phyloP scores from a whole-genome alignment of 2,329 filamentous ascomycete genomes.

The Xylariaceae sp. region DNA sequence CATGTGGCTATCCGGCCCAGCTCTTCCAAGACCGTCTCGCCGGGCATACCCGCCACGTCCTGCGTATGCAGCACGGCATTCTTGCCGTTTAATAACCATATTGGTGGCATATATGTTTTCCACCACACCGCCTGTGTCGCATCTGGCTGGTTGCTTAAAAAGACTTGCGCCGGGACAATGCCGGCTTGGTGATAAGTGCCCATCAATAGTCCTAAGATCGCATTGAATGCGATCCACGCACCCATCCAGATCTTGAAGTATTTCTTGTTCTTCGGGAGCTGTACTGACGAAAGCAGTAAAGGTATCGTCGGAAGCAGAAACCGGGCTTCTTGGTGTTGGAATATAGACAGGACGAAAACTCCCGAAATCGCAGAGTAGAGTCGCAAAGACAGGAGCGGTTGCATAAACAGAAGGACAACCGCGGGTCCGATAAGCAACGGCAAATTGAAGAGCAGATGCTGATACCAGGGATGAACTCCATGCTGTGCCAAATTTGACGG shows the following conservation, averaged over 20 bases:
- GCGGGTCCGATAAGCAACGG: constrained; percentile 72
- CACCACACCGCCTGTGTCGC: constrained; percentile 74
- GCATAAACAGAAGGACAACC: constrained; percentile 56
- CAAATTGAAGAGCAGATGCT: constrained; percentile 70
- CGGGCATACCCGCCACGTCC: constrained; percentile 72
- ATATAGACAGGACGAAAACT: constrained; percentile 66
- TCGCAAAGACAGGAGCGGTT: constrained; percentile 57
- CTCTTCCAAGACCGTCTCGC: constrained; percentile 57
- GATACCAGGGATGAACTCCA: constrained; percentile 76
- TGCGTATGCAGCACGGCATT: constrained; percentile 68
- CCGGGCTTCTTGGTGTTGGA: constrained; percentile 77
- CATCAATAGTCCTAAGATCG: constrained; percentile 67
- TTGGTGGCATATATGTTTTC: constrained; percentile 81
- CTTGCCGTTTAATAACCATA: constrained; percentile 76
- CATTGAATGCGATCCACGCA: constrained; percentile 69
- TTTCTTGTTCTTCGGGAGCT: constrained; percentile 56
- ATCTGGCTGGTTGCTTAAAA: constrained; percentile 67
- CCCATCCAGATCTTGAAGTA: constrained; percentile 54
- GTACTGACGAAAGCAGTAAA: constrained; percentile 71
- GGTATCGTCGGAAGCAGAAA: constrained; percentile 75
- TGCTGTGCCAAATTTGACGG: constrained; percentile 70
- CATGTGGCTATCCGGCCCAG: constrained; percentile 61
- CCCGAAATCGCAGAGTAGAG: constrained; percentile 74
- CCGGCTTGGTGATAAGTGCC: constrained; percentile 81
- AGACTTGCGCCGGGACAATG: constrained; percentile 71